A percentile compares a stretch with the other conserved stretches of the same genome.
Evolutionary conservation across 768 basidiomycete species (phyloP).

Genomic region (Leucocoprinus sp.): DNA sequence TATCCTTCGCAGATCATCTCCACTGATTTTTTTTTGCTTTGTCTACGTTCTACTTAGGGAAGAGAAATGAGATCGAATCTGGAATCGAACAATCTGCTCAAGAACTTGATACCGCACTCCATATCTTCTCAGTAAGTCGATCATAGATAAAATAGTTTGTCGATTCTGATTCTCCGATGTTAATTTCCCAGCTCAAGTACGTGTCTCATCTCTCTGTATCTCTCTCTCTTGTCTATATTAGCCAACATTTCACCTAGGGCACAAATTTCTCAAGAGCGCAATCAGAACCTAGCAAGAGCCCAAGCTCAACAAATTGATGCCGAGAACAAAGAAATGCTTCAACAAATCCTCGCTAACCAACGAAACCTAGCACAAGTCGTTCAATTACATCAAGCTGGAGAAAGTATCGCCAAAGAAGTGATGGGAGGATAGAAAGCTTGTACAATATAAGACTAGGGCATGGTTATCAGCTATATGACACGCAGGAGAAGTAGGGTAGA

Average conservation of each 20-base stretch:
- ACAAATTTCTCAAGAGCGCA: constrained; percentile 1
- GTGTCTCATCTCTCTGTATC: background rate
- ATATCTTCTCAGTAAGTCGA: constrained; percentile 32
- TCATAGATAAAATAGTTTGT: background rate
- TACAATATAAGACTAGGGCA: too few relatives aligned
- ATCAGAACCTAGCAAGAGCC: constrained; percentile 23
- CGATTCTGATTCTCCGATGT: too few relatives aligned
- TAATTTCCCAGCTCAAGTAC: background rate
- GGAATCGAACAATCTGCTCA: constrained; percentile 33
- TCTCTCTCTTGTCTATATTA: background rate
- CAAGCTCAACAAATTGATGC: constrained; percentile 23
- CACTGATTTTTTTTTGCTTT: constrained; percentile 21
- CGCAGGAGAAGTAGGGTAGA: too few relatives aligned
- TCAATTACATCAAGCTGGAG: constrained; percentile 32
- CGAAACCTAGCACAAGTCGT: constrained; percentile 19
- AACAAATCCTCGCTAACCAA: constrained; percentile 29
- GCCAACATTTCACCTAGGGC: background rate
- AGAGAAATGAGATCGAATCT: constrained; percentile 34
- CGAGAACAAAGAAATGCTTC: constrained; percentile 30
- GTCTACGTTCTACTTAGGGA: constrained; percentile 29
- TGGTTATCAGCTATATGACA: too few relatives aligned
- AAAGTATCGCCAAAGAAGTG: constrained; percentile 33
- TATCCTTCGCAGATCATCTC: constrained; percentile 22
- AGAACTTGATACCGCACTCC: constrained; percentile 36
- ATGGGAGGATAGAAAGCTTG: too few relatives aligned